Evolutionary conservation across 495 filamentous ascomycete genomes (phyloP).

Genomic region (Lineolata rhizophorae): DNA sequence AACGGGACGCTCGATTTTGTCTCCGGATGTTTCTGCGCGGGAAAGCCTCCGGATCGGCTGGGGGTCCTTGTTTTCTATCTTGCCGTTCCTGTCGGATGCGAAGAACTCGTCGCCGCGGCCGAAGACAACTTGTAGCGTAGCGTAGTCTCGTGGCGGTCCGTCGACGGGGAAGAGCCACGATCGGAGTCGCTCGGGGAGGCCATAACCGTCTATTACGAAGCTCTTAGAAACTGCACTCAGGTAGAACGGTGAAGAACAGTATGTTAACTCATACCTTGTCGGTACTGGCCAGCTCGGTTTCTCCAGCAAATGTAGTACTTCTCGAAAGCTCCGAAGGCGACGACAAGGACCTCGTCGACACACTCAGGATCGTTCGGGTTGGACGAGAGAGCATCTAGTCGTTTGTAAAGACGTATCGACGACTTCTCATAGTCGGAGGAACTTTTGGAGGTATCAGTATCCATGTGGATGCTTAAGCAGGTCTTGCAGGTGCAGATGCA

Average conservation of each 20-base stretch:
- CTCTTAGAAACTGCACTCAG: too few relatives aligned
- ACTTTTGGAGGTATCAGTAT: too few relatives aligned
- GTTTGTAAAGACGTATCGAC: conserved; percentile 7
- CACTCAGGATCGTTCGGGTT: conserved; percentile 9
- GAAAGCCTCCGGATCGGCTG: too few relatives aligned
- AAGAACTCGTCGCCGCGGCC: conserved; percentile 22
- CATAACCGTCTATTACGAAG: conserved; percentile 16
- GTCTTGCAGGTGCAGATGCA: too few relatives aligned
- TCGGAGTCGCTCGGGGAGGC: conserved; percentile 17
- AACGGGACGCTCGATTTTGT: too few relatives aligned
- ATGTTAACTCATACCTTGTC: too few relatives aligned
- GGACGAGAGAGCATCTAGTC: conserved; percentile 7
- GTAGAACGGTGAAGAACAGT: too few relatives aligned
- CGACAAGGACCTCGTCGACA: conserved; percentile 7
- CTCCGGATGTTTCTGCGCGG: too few relatives aligned
- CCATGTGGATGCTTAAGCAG: conserved; percentile 3
- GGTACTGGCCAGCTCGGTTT: conserved; percentile 7
- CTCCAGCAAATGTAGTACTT: conserved; percentile 12
- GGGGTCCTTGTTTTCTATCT: conserved; percentile 12
- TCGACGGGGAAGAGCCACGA: conserved; percentile 21
- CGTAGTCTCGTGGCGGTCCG: conserved; percentile 18
- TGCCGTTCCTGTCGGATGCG: conserved; percentile 21
- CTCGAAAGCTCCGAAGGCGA: conserved; percentile 11
- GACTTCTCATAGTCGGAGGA: too few relatives aligned
- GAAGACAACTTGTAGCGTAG: conserved; percentile 20